These are phyloP conservation scores for Yarrowia sp. DNA, from an alignment of 805 yeast species.

Conservation along the genomic window DNA sequence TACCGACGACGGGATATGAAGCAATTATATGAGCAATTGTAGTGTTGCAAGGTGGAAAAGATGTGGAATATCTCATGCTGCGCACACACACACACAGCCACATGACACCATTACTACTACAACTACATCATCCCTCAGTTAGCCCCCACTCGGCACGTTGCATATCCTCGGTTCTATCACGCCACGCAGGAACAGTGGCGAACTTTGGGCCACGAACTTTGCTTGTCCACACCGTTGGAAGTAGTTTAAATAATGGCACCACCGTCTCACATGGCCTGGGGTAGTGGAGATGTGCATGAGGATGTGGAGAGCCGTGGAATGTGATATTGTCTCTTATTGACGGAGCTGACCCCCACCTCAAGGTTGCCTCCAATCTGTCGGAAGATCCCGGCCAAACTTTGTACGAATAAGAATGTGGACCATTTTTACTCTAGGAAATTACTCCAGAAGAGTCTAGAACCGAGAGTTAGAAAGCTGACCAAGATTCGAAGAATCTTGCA, in stretches of 20 bases:
- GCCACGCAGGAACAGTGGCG: conserved; percentile 25
- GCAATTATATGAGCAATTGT: too few relatives aligned
- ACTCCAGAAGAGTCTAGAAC: background rate
- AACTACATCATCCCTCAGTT: too few relatives aligned
- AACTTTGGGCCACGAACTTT: background rate
- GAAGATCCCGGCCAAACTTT: conserved; percentile 9
- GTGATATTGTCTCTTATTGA: background rate
- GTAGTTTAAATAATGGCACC: background rate
- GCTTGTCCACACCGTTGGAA: background rate
- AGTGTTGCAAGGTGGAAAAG: too few relatives aligned
- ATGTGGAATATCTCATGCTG: too few relatives aligned
- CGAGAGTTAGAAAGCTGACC: too few relatives aligned
- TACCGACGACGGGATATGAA: too few relatives aligned
- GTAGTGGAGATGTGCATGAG: background rate
- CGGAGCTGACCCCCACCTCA: too few relatives aligned
- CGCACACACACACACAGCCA: too few relatives aligned
- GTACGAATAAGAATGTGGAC: conserved; percentile 7
- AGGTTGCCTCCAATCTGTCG: conserved; percentile 7
- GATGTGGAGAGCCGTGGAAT: background rate
- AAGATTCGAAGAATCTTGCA: too few relatives aligned
- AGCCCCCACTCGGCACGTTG: conserved; percentile 7
- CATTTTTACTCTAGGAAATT: too few relatives aligned
- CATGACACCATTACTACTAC: too few relatives aligned
- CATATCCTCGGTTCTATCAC: conserved; percentile 25
- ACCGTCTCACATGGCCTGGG: background rate